phyloP scores from a whole-genome alignment of 176 grass and related monocot species.

The Dendrocalamus sinicus region DNA sequence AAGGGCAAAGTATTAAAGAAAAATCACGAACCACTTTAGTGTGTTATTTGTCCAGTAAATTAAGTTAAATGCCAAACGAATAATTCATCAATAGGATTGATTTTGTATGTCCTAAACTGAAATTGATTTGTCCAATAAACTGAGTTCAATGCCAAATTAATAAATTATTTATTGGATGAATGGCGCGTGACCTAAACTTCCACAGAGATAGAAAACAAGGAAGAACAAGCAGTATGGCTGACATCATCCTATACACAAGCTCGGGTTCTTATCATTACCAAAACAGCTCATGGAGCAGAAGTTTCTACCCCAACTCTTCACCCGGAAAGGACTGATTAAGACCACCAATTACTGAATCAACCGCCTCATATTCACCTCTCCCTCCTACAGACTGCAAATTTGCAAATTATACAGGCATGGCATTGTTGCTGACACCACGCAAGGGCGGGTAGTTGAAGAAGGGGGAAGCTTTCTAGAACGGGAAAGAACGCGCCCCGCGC shows the following conservation, averaged over 20 bases:
- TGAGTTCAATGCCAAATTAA: background rate
- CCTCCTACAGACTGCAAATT: background rate
- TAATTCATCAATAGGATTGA: background rate
- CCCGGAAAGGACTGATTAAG: background rate
- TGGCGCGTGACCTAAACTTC: background rate
- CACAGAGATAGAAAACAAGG: background rate
- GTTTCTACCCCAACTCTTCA: background rate
- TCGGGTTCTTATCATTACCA: background rate
- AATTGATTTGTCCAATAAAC: background rate
- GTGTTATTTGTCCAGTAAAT: background rate
- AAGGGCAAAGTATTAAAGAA: background rate
- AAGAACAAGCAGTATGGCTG: background rate
- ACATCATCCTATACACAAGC: background rate
- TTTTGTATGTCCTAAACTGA: background rate
- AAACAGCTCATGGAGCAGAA: background rate
- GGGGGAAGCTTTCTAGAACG: too few species aligned
- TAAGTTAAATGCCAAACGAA: background rate
- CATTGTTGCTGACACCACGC: too few species aligned
- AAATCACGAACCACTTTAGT: background rate
- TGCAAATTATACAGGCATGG: conserved; percentile 21
- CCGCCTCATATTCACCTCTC: background rate
- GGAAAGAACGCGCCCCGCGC: background rate
- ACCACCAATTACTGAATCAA: background rate
- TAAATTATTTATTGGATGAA: background rate
- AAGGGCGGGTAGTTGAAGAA: too few species aligned